phyloP scores from a whole-genome alignment of 179 eudicot species.

The Beta corolliflora region DNA sequence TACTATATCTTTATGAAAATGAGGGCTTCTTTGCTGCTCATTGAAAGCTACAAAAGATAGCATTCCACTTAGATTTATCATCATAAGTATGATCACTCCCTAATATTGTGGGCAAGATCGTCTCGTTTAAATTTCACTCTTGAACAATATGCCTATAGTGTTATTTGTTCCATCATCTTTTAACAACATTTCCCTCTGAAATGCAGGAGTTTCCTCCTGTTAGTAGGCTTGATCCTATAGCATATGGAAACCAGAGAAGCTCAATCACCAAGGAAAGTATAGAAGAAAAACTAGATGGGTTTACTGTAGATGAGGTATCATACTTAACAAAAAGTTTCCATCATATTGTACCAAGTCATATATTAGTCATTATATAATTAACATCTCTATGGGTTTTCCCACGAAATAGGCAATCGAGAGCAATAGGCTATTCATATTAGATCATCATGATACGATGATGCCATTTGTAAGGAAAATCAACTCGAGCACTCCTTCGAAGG shows the following conservation, averaged over 20 bases:
- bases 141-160: background rate
- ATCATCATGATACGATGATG: slow-evolving; percentile 65
- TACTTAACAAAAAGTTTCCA: background rate
- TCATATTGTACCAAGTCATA: background rate
- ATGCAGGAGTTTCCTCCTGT: slow-evolving; percentile 71
- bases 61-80: too few species aligned
- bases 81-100: background rate
- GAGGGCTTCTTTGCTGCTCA: background rate
- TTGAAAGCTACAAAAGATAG: background rate
- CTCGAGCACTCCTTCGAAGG: slow-evolving; percentile 46
- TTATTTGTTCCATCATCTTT: background rate
- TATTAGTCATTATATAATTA: background rate
- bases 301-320: slow-evolving; percentile 54
- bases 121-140: background rate
- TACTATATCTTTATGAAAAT: background rate
- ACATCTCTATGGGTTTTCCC: background rate
- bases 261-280: slow-evolving; percentile 47
- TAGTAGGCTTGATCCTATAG: slow-evolving; percentile 54
- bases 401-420: slow-evolving; percentile 47
- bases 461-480: slow-evolving; percentile 67
- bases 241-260: slow-evolving; percentile 56
- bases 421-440: slow-evolving; percentile 53
- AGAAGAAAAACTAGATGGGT: slow-evolving; percentile 46
- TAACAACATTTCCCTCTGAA: background rate
- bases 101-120: background rate